phyloP scores from a whole-genome alignment of 345 rosid species.

The Balakata baccata region DNA sequence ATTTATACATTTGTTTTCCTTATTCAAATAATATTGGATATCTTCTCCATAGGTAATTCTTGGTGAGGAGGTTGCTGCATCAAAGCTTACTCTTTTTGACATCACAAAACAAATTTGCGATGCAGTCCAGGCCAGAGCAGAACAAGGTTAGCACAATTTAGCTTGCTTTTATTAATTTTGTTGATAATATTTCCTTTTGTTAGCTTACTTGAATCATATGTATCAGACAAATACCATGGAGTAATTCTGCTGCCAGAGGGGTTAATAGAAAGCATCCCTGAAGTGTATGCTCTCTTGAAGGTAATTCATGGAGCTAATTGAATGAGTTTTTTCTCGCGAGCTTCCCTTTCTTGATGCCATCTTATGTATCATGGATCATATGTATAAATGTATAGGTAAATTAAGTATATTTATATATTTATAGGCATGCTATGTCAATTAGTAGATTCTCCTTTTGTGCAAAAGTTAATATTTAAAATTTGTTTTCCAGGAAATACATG shows the following conservation, averaged over 20 bases:
- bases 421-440: background rate
- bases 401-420: background rate
- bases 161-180: slow-evolving; percentile 17
- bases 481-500: slow-evolving; percentile 72
- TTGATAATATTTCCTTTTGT: slow-evolving; percentile 13
- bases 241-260: slow-evolving; percentile 98
- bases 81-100: slow-evolving; percentile 95
- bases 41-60: slow-evolving; percentile 62
- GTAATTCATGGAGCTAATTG: slow-evolving; percentile 27
- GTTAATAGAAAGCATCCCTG: slow-evolving; percentile 93
- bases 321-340: background rate
- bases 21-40: slow-evolving; percentile 5
- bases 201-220: slow-evolving; percentile 30
- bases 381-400: background rate
- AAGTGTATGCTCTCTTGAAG: slow-evolving; percentile 89
- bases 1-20: no score
- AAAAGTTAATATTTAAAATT: slow-evolving; percentile 14
- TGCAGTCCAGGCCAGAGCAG: slow-evolving; percentile 94
- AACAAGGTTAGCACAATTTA: slow-evolving; percentile 49
- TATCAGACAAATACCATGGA: slow-evolving; percentile 83
- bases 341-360: background rate
- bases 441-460: background rate
- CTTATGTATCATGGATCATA: background rate
- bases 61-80: slow-evolving; percentile 98
- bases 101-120: slow-evolving; percentile 85